phyloP scores from a whole-genome alignment of 768 basidiomycete species.

The Mycena haematopus region DNA sequence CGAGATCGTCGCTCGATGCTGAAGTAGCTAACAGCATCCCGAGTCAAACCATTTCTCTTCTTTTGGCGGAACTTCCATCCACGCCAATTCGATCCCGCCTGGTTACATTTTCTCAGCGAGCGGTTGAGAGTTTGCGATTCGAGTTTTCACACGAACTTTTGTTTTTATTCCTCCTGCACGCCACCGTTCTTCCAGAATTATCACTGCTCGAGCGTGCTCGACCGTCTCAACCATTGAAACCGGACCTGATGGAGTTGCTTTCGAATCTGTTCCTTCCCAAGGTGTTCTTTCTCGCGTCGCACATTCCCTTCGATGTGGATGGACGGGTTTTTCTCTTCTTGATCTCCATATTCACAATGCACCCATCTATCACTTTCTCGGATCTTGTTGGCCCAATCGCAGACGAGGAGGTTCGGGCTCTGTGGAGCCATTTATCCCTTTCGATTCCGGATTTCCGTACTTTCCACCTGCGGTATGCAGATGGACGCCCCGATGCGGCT shows the following conservation, averaged over 20 bases:
- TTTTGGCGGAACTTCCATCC: not conserved
- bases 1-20: slow-evolving; percentile 14
- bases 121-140: not conserved
- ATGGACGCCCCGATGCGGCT: not conserved
- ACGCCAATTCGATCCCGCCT: slow-evolving; percentile 1
- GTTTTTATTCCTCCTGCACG: slow-evolving; percentile 18
- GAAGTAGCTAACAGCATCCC: not conserved
- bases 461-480: slow-evolving; percentile 2
- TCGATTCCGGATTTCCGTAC: slow-evolving; percentile 32
- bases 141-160: slow-evolving; percentile 17
- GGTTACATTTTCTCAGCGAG: slow-evolving; percentile 5
- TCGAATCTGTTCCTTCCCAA: slow-evolving; percentile 47
- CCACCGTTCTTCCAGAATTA: slow-evolving; percentile 26
- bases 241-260: slow-evolving; percentile 40
- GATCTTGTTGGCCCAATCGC: slow-evolving; percentile 33
- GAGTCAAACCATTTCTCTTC: not conserved
- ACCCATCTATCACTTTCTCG: slow-evolving; percentile 36
- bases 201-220: slow-evolving; percentile 49
- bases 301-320: slow-evolving; percentile 54
- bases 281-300: slow-evolving; percentile 39
- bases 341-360: slow-evolving; percentile 42
- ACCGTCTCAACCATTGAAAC: slow-evolving; percentile 34
- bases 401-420: slow-evolving; percentile 27
- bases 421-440: slow-evolving; percentile 35
- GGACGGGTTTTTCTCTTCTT: slow-evolving; percentile 57